Percentiles rank a stretch among this genome's conserved stretches.
Conservation (phyloP, 2,329 filamentous ascomycete genomes). For the Talaromyces albobiverticillius region DNA sequence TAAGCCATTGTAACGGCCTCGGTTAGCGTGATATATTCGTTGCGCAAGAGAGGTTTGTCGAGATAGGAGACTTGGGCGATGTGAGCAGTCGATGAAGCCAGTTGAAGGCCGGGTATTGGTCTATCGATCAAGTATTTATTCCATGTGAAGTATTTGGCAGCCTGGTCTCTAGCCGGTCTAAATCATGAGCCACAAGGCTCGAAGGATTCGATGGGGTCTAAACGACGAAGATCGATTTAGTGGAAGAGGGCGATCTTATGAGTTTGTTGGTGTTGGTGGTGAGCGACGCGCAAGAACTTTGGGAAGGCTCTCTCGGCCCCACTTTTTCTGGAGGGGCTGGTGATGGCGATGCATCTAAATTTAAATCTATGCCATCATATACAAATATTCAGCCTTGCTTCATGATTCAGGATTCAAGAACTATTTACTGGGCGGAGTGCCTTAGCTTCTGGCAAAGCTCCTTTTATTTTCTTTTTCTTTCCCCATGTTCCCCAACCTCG, state of each 20-base stretch:
- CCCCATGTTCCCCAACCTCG: too few relatives aligned
- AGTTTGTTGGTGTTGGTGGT: too few relatives aligned
- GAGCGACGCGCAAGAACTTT: neutral
- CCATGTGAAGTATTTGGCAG: neutral
- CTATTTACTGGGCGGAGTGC: too few relatives aligned
- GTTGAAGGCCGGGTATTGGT: neutral
- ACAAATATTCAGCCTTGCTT: too few relatives aligned
- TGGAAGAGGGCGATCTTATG: neutral
- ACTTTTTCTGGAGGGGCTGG: neutral
- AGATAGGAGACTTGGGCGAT: neutral
- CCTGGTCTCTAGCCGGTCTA: neutral
- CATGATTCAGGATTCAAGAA: too few relatives aligned
- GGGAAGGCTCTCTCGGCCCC: neutral
- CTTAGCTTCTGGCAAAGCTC: too few relatives aligned
- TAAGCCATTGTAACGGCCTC: slow-evolving; percentile 69
- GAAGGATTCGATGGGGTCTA: neutral
- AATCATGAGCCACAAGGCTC: neutral
- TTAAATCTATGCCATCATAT: too few relatives aligned
- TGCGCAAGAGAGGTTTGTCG: neutral
- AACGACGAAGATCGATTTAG: neutral
- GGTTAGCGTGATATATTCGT: neutral
- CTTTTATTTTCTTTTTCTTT: too few relatives aligned
- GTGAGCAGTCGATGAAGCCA: neutral
- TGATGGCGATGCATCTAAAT: neutral
- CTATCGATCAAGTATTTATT: neutral